Evolutionary conservation across 106 monocot genomes (phyloP).

Genomic region (Dendrobium catenatum): DNA sequence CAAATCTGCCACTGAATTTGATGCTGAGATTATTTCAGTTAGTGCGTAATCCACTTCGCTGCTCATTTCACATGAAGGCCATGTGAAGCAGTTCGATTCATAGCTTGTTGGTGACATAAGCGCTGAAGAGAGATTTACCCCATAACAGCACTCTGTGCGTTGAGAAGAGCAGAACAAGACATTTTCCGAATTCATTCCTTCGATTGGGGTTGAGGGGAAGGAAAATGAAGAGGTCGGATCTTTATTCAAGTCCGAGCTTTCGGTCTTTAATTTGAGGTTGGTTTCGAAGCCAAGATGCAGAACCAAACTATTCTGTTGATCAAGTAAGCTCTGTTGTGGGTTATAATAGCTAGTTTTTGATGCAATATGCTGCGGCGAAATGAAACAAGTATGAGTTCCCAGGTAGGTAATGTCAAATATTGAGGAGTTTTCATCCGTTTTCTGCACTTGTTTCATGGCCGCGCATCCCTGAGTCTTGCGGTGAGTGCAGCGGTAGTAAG

Average conservation of each 20-base stretch:
- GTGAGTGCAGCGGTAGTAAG: constrained; percentile 40
- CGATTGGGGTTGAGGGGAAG: not conserved
- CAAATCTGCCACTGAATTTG: not conserved
- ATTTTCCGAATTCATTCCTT: not conserved
- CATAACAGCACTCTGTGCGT: too few species aligned
- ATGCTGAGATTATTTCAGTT: not conserved
- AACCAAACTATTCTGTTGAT: not conserved
- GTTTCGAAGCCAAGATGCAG: constrained; percentile 21
- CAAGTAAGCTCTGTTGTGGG: not conserved
- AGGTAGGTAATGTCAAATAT: constrained; percentile 33
- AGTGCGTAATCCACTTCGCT: not conserved
- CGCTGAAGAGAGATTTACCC: not conserved
- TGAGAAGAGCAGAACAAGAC: not conserved
- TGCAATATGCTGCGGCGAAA: not conserved
- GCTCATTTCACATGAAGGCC: not conserved
- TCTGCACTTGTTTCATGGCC: constrained; percentile 52
- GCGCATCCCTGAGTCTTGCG: constrained; percentile 28
- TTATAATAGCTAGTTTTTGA: not conserved
- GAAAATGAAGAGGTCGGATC: not conserved
- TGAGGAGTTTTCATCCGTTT: constrained; percentile 21
- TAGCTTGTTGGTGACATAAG: not conserved
- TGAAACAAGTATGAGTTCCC: constrained; percentile 27
- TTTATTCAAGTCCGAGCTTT: not conserved
- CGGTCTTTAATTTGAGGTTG: not conserved
- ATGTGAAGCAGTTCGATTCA: not conserved